A percentile compares a stretch with the other conserved stretches of the same genome.
phyloP scores from a whole-genome alignment of 306 rosid species.

The Cucurbita pepo region DNA sequence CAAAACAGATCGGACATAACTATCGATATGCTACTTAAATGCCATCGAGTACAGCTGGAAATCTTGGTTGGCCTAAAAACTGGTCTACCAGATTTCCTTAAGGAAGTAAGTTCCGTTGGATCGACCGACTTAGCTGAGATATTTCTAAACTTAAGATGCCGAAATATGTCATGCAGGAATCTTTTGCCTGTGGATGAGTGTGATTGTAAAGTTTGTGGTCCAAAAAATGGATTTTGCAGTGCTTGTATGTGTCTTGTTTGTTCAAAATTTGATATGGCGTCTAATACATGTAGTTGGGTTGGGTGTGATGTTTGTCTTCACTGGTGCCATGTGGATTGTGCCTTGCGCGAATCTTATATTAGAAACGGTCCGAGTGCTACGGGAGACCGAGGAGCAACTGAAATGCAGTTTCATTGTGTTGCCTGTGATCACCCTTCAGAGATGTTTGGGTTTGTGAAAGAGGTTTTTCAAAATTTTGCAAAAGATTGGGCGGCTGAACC shows the following conservation, averaged over 20 bases:
- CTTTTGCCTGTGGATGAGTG: slow-evolving; percentile 88
- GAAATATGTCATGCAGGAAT: slow-evolving; percentile 55
- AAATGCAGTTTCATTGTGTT: slow-evolving; percentile 96
- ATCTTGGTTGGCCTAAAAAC: slow-evolving; percentile 78
- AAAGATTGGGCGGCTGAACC: slow-evolving; percentile 77
- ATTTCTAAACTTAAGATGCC: slow-evolving; percentile 61
- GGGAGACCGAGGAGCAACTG: slow-evolving; percentile 53
- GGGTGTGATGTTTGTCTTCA: slow-evolving; percentile 98
- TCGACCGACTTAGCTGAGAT: slow-evolving; percentile 68
- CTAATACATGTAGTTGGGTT: slow-evolving; percentile 90
- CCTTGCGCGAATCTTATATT: slow-evolving; percentile 65
- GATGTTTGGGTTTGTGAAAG: slow-evolving; percentile 98
- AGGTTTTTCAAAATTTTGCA: slow-evolving; percentile 81
- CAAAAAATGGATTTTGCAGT: slow-evolving; percentile 88
- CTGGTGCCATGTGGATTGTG: slow-evolving; percentile 96
- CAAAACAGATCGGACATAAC: slow-evolving; percentile 63
- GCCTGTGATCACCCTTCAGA: slow-evolving; percentile 98
- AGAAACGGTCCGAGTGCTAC: slow-evolving; percentile 68
- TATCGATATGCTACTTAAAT: slow-evolving; percentile 49
- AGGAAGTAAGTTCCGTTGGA: slow-evolving; percentile 26
- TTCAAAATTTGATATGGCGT: slow-evolving; percentile 82
- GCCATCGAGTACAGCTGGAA: slow-evolving; percentile 68
- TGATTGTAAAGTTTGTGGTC: slow-evolving; percentile 86
- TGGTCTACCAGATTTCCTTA: slow-evolving; percentile 52
- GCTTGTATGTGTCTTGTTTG: slow-evolving; percentile 93